Conservation (phyloP, 163 green algal genomes). For the Smithsoniella earleae region DNA sequence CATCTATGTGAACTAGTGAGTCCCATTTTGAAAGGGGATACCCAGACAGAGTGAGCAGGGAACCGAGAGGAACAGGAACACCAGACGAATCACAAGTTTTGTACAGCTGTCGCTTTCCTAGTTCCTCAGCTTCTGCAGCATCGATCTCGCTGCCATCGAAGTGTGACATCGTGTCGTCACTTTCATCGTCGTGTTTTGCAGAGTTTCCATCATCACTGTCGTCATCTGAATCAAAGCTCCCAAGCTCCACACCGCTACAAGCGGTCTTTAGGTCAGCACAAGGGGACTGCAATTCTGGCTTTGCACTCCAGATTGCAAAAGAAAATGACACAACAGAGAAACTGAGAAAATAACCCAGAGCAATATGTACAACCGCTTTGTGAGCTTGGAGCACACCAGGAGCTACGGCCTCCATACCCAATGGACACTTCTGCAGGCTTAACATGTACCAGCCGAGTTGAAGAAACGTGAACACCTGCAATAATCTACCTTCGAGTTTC, state of each 20-base stretch:
- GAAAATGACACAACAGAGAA: too few species aligned
- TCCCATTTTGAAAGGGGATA: conserved; percentile 74
- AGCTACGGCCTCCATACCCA: too few species aligned
- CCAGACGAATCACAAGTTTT: conserved; percentile 14
- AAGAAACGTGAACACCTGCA: too few species aligned
- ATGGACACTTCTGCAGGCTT: too few species aligned
- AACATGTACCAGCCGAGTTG: too few species aligned
- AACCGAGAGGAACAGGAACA: conserved; percentile 44
- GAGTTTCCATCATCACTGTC: background rate
- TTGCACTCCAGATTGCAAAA: background rate
- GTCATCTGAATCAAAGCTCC: background rate
- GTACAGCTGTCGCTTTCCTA: background rate
- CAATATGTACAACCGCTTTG: too few species aligned
- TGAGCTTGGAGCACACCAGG: too few species aligned
- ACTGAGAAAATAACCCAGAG: too few species aligned
- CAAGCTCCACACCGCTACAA: background rate
- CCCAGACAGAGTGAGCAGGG: conserved; percentile 60
- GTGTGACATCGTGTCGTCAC: too few species aligned
- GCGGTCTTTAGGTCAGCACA: background rate
- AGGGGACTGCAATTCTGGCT: background rate
- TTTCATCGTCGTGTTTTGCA: conserved; percentile 13
- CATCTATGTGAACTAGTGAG: conserved; percentile 75
- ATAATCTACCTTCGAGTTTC: too few species aligned
- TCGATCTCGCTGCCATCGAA: too few species aligned
- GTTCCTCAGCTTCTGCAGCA: conserved; percentile 6